Evolutionary conservation across 345 rosid species (phyloP), one percentile per base, ranked within the genome.

Genomic region (Eucalyptus rudis): DNA sequence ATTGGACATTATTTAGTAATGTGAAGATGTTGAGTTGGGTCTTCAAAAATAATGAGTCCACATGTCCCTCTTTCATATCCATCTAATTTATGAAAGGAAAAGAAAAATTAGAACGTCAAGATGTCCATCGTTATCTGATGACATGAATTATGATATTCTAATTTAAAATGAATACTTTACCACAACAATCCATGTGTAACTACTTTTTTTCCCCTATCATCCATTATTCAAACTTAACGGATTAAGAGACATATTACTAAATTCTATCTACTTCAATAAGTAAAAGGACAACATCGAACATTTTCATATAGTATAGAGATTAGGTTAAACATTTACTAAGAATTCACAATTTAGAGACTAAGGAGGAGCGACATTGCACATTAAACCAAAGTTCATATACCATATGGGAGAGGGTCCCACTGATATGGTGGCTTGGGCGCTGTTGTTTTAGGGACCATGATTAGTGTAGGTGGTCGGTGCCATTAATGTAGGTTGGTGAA

Each of bases 301-400:
- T 10, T 71, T 33, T 71, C 44, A 71, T 71, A 22, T 33, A 3
- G 11, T 17, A 11, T 71, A 16, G 13, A 5, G 81, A 71, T 71
- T 71, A 71, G 13, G 40, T 33, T 71, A 11, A 19, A 68, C 11
- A 68, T 14, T 15, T 66, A n/a, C 6, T 15, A 66, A 31, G 10
- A 31, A 3, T 68, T 66, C 76, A 66, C 9, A 31, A 0, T 66
- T 66, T 19, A 16, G 5, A 44, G 7, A 68, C 2, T 2, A 33
- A 36, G 0, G 4, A 16, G 1, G 1, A 7, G 0, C 0, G 11
- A 19, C 80, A 17, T 68, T 68, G 2, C 24, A 5, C 44, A 3
- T 68, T 33, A 36, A 8, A 59, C 16, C n/a, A 59, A 59, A 59
- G 4, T 59, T 6, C 1, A 59, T 0, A 12, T 5, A 0, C 8